Conservation (phyloP, 345 rosid genomes). For the Kernera saxatilis region DNA sequence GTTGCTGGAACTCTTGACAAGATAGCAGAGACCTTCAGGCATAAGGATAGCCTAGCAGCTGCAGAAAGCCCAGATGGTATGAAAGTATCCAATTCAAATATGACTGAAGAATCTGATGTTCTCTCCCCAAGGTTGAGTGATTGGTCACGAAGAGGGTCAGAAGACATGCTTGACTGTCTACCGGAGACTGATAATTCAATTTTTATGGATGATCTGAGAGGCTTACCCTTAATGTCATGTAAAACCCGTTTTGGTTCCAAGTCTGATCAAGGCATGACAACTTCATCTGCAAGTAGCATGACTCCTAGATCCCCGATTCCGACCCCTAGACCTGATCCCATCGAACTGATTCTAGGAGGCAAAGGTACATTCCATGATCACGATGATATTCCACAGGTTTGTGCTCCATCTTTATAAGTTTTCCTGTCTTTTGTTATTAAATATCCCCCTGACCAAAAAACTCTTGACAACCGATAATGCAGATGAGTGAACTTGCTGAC, state of each 20-base stretch:
- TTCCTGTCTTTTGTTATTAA: background rate
- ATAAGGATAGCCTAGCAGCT: constrained; percentile 64
- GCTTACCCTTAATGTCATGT: constrained; percentile 89
- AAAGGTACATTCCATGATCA: constrained; percentile 78
- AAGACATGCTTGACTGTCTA: constrained; percentile 97
- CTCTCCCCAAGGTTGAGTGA: constrained; percentile 94
- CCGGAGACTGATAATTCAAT: constrained; percentile 76
- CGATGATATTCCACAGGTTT: constrained; percentile 88
- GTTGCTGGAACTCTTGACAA: constrained; percentile 91
- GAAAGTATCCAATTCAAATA: constrained; percentile 84
- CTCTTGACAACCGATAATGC: constrained; percentile 31
- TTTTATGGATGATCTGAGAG: constrained; percentile 89
- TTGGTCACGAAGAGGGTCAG: constrained; percentile 95
- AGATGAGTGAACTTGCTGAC: constrained; percentile 98
- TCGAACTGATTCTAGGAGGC: constrained; percentile 79
- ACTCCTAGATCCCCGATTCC: constrained; percentile 96
- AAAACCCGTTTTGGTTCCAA: constrained; percentile 93
- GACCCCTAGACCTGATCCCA: constrained; percentile 88
- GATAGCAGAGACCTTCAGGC: constrained; percentile 66
- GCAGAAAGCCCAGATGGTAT: constrained; percentile 86
- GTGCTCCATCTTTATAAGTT: background rate
- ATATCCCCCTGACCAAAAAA: constrained; percentile 2
- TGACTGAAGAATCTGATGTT: constrained; percentile 81
- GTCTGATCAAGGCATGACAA: constrained; percentile 96
- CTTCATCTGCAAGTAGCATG: constrained; percentile 98